A percentile compares a stretch with the other conserved stretches of the same genome.
Conservation (phyloP, 495 filamentous ascomycete genomes). For the Neurospora tetrasperma region DNA sequence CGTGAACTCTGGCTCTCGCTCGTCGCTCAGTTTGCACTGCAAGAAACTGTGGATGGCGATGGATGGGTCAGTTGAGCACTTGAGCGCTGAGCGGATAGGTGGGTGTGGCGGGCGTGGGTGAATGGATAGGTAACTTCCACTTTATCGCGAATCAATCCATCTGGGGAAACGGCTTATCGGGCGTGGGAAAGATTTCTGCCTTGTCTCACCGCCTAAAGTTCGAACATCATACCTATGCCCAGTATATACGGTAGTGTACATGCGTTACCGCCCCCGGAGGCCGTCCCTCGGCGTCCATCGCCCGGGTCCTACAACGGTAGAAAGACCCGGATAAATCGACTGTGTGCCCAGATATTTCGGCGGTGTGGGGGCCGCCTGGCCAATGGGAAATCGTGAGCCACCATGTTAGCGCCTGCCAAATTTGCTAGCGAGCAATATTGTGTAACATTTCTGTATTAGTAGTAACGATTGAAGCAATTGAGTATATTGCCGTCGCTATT, state of each 20-base stretch:
- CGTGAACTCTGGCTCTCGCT: not conserved
- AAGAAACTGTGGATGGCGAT: not conserved
- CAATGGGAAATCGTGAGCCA: too few relatives aligned
- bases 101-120: not conserved
- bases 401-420: too few relatives aligned
- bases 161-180: slow-evolving; percentile 7
- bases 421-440: too few relatives aligned
- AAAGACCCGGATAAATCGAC: too few relatives aligned
- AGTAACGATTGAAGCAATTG: too few relatives aligned
- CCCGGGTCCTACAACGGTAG: not conserved
- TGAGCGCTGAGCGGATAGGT: not conserved
- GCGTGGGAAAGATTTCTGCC: slow-evolving; percentile 21
- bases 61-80: not conserved
- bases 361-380: too few relatives aligned
- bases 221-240: too few relatives aligned
- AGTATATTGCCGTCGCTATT: too few relatives aligned
- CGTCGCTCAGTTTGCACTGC: not conserved
- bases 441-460: too few relatives aligned
- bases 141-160: not conserved
- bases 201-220: slow-evolving; percentile 11
- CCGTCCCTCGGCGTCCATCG: not conserved
- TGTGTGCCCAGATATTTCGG: too few relatives aligned
- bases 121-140: not conserved
- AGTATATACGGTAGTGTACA: not conserved
- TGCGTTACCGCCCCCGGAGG: not conserved